Evolutionary conservation across 192 early-diverging fungal species (phyloP).

Genomic region (Podila clonocystis): DNA sequence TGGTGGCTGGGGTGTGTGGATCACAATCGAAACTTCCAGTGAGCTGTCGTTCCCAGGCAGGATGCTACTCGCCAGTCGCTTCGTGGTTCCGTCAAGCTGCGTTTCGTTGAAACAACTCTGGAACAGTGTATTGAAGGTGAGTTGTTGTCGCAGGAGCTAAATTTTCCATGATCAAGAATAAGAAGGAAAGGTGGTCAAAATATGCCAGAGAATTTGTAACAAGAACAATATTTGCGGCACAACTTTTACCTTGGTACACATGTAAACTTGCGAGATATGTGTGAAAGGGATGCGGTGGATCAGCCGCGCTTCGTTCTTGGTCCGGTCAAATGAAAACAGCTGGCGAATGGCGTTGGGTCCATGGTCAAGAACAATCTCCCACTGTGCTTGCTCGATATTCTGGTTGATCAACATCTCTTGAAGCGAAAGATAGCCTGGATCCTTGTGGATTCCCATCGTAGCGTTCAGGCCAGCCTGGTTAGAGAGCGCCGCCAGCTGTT

Average conservation of each 20-base stretch:
- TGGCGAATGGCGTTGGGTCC: constrained; percentile 28
- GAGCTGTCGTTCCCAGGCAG: neutral
- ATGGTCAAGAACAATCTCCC: constrained; percentile 33
- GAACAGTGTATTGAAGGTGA: constrained; percentile 56
- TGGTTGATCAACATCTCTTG: constrained; percentile 40
- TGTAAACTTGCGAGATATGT: constrained; percentile 39
- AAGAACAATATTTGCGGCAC: neutral
- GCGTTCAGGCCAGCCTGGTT: constrained; percentile 43
- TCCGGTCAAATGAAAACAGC: constrained; percentile 43
- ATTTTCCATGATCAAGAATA: neutral
- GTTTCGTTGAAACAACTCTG: constrained; percentile 60
- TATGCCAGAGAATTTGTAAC: neutral
- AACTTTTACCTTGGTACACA: constrained; percentile 36
- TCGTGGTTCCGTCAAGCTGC: constrained; percentile 4
- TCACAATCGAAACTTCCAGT: constrained; percentile 19
- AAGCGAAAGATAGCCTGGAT: constrained; percentile 36
- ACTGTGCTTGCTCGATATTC: constrained; percentile 30
- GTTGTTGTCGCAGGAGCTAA: constrained; percentile 53
- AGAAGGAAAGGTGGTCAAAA: neutral
- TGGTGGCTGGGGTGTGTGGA: constrained; percentile 40
- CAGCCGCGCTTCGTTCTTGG: constrained; percentile 39
- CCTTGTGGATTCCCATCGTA: constrained; percentile 36
- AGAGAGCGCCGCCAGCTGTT: constrained; percentile 40
- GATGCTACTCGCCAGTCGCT: constrained; percentile 6
- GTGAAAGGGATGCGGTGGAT: constrained; percentile 40